Evolutionary conservation across 2,329 filamentous ascomycete species (phyloP).

Genomic region (Escovopsis weberi): DNA sequence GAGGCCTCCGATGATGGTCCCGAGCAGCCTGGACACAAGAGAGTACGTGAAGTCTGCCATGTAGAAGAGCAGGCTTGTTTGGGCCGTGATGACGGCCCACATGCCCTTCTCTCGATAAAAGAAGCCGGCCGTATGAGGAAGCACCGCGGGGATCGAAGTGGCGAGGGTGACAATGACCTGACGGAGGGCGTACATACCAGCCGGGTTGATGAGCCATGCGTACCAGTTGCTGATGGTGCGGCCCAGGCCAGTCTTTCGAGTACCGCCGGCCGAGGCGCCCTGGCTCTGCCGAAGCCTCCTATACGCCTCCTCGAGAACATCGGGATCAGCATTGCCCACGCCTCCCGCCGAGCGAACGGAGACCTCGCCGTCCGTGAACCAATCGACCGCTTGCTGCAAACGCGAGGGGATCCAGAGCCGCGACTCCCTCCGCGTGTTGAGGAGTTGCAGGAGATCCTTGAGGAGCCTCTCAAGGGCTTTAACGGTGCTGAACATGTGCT

Average conservation of each 20-base stretch:
- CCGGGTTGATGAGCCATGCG: constrained; percentile 27
- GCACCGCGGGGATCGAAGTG: constrained; percentile 23
- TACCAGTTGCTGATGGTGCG: constrained; percentile 16
- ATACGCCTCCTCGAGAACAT: constrained; percentile 17
- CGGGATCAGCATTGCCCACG: constrained; percentile 8
- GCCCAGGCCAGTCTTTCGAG: constrained; percentile 8
- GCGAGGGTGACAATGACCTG: constrained; percentile 33
- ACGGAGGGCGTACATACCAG: constrained; percentile 31
- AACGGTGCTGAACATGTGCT: constrained; percentile 20
- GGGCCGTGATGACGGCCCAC: constrained; percentile 37
- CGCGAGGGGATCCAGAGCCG: constrained; percentile 29
- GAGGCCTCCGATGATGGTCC: constrained; percentile 31
- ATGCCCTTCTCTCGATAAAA: constrained; percentile 37
- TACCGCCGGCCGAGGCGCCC: constrained; percentile 4
- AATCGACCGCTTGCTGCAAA: constrained; percentile 23
- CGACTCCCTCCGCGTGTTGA: constrained; percentile 18
- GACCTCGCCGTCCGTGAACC: constrained; percentile 17
- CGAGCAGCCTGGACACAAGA: constrained; percentile 24
- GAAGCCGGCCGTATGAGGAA: constrained; percentile 31
- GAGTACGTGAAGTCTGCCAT: constrained; percentile 36
- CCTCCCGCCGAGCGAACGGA: constrained; percentile 9
- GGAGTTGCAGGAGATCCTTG: constrained; percentile 20
- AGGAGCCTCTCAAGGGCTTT: constrained; percentile 20
- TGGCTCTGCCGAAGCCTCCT: constrained; percentile 22
- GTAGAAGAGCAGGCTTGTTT: constrained; percentile 32